Conservation (phyloP, 495 filamentous ascomycete genomes). For the Talaromyces ruber region DNA sequence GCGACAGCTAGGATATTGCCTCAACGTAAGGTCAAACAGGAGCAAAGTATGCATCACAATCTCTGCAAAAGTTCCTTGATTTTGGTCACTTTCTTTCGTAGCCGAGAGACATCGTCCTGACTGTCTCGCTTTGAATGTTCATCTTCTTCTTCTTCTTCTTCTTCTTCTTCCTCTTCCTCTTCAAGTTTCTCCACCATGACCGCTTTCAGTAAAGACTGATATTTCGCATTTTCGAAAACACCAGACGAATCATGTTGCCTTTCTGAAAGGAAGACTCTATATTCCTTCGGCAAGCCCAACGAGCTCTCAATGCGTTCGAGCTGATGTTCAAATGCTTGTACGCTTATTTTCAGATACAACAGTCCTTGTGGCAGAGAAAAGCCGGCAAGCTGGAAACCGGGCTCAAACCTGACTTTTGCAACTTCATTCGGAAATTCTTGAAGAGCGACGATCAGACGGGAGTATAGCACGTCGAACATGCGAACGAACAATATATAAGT, state of each 20-base stretch:
- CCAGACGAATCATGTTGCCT: neutral
- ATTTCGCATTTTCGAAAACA: neutral
- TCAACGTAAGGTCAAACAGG: neutral
- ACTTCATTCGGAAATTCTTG: neutral
- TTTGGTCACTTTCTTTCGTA: neutral
- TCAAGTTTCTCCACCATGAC: neutral
- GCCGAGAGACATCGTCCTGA: neutral
- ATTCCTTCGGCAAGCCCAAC: constrained; percentile 1
- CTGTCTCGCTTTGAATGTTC: neutral
- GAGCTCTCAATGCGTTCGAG: neutral
- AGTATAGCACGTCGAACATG: neutral
- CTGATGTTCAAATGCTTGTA: constrained; percentile 1
- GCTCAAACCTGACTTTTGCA: neutral
- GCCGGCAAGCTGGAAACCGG: neutral
- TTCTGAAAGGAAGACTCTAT: neutral
- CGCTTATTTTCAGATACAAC: neutral
- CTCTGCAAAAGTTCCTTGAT: neutral
- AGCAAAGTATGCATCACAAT: neutral
- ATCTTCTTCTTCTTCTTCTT: neutral
- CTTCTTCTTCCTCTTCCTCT: neutral
- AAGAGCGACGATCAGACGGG: neutral
- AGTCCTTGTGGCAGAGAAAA: neutral
- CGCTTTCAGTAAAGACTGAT: neutral
- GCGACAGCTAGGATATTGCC: neutral
- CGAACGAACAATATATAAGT: neutral